A percentile compares a stretch with the other conserved stretches of the same genome.
Conservation (phyloP, 257 asterid genomes). For the Jacaranda mimosifolia region DNA sequence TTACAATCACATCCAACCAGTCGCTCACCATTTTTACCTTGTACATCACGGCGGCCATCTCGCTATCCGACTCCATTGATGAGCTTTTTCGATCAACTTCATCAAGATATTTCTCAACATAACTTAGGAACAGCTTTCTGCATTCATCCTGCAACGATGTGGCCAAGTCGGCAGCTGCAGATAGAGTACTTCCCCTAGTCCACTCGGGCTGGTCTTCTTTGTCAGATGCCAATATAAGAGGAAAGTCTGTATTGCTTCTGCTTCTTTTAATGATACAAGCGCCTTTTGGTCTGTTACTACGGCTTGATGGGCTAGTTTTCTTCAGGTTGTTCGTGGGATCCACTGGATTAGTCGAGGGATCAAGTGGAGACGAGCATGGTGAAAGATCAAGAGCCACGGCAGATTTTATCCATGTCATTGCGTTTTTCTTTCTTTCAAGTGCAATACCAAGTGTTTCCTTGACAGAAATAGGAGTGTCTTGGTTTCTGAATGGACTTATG, state of each 20-base stretch:
- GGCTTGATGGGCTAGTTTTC: constrained; percentile 30
- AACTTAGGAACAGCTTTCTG: constrained; percentile 55
- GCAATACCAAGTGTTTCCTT: constrained; percentile 52
- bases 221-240: constrained; percentile 40
- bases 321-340: constrained; percentile 32
- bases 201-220: constrained; percentile 50
- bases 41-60: constrained; percentile 58
- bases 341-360: constrained; percentile 26
- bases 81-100: constrained; percentile 57
- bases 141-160: constrained; percentile 57
- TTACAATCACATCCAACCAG: constrained; percentile 57
- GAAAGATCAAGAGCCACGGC: constrained; percentile 75
- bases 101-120: constrained; percentile 63
- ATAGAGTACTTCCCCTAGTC: constrained; percentile 48
- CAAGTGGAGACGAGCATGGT: constrained; percentile 31
- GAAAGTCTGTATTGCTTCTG: constrained; percentile 37
- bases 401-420: constrained; percentile 68
- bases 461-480: constrained; percentile 49
- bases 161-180: constrained; percentile 50
- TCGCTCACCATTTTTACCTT: constrained; percentile 74
- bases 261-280: constrained; percentile 34
- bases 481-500: constrained; percentile 50
- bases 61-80: constrained; percentile 40
- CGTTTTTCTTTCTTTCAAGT: constrained; percentile 65
- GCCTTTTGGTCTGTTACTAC: constrained; percentile 44